Conservation (phyloP, 768 basidiomycete species). For the Agaricus blazei region DNA sequence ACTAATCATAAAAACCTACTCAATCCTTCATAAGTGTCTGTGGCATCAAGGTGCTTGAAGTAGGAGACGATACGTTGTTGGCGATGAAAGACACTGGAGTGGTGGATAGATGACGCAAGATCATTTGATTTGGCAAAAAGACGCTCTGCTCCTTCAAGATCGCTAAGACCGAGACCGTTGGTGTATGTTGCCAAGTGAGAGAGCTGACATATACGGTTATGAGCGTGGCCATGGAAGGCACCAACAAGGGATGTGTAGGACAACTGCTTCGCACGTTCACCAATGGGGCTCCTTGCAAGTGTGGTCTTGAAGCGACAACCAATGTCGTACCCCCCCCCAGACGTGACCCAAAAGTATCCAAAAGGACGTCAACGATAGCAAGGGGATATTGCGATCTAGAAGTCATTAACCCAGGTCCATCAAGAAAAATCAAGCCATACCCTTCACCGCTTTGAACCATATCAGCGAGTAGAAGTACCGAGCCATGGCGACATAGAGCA, state of each 20-base stretch:
- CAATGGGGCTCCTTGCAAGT: conserved; percentile 17
- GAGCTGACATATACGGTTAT: conserved; percentile 23
- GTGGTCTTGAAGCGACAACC: conserved; percentile 21
- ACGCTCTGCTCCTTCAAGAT: conserved; percentile 21
- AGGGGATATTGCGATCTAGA: conserved; percentile 25
- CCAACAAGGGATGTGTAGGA: conserved; percentile 14
- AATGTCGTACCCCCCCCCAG: conserved; percentile 25
- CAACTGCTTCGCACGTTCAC: conserved; percentile 4
- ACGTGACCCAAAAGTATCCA: conserved; percentile 15
- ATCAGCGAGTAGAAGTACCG: conserved; percentile 17
- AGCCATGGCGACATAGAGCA: conserved; percentile 23
- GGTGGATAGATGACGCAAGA: conserved; percentile 13
- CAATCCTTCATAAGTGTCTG: neutral
- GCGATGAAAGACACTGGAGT: conserved; percentile 9
- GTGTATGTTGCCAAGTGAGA: conserved; percentile 17
- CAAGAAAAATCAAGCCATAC: too few relatives aligned
- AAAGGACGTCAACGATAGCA: conserved; percentile 16
- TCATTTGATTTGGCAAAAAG: conserved; percentile 20
- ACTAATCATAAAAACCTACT: neutral
- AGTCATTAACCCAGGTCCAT: too few relatives aligned
- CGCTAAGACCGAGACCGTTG: conserved; percentile 18
- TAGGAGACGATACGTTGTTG: conserved; percentile 2
- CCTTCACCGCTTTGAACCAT: conserved; percentile 14
- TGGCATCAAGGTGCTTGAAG: conserved; percentile 1
- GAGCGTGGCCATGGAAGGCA: conserved; percentile 24